Evolutionary conservation across 192 early-diverging fungal genomes (phyloP), one percentile per base, ranked within the genome.

Genomic region (Backusella psychrophila): DNA sequence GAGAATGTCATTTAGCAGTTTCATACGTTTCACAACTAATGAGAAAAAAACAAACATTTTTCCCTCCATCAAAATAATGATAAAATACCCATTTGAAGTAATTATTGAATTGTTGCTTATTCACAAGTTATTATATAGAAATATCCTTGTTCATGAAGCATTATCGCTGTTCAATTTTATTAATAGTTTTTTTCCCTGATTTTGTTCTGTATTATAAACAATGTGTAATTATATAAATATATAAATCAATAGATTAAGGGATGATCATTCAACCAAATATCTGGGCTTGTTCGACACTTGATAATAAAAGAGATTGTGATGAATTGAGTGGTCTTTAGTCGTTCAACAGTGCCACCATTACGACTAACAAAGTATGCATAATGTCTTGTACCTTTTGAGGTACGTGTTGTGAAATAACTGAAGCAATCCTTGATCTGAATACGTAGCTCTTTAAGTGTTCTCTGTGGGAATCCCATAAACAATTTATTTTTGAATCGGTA

Each of bases 231-330:
- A 49, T 49, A 1, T 23, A 63, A 3, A 63, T 7, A 56, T 21
- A 56, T 11, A 29, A 1, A 63, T 23, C n/a, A 29, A 11, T 63
- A 8, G 26, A 63, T 63, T 26, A 29, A 12, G 3, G 29, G 56
- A 63, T 63, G 56, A 63, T 63, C 26, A 63, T 63, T 63, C 56
- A 63, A 14, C 56, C 56, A 63, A 26, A 63, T 63, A 12, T 63
- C 56, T 26, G 56, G 56, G 12, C 26, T 63, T 63, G 21, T 63
- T 63, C 56, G 56, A 29, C 56, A 63, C 11, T 63, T 63, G 56
- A 63, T 63, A 7, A 29, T 26, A 5, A 63, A 63, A 7, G 56
- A 26, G 11, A 63, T 29, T 23, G 11, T 63, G 23, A 63, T 23
- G 9, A 26, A 63, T 29, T 63, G 21, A 63, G 23, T 12, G 26